phyloP scores from a whole-genome alignment of 495 filamentous ascomycete genomes.

The Staphylotrichum tortipilum region DNA sequence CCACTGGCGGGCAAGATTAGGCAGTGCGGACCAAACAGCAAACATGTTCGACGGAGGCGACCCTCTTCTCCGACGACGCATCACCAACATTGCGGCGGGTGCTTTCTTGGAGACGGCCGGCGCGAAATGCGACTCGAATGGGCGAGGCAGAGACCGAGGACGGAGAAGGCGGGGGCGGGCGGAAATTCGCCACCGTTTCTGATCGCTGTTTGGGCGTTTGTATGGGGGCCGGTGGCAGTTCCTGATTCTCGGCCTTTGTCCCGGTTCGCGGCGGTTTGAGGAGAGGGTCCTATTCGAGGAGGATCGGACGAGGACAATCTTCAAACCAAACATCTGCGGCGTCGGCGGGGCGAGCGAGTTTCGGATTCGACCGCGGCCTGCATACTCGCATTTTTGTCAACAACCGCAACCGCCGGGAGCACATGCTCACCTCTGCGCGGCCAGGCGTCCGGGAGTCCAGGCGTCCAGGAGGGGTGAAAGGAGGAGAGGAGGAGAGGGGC shows the following conservation, averaged over 20 bases:
- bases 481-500: no score
- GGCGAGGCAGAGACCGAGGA: neutral
- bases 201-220: slow-evolving; percentile 19
- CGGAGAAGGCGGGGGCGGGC: neutral
- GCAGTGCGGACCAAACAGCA: no score
- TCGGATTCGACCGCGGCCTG: neutral
- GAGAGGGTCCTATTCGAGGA: neutral
- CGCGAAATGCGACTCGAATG: no score
- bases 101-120: no score
- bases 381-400: neutral
- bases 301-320: slow-evolving; percentile 6
- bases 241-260: slow-evolving; percentile 10
- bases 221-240: slow-evolving; percentile 2
- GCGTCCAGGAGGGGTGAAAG: no score
- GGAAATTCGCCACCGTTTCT: slow-evolving; percentile 13
- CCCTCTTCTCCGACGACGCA: no score
- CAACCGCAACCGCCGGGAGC: neutral
- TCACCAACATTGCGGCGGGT: no score
- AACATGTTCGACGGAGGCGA: no score
- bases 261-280: slow-evolving; percentile 13
- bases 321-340: slow-evolving; percentile 14
- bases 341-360: neutral
- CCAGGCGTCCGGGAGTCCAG: no score
- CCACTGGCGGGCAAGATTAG: neutral
- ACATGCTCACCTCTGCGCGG: neutral